Evolutionary conservation across 108 stramenopile genomes (phyloP).

Genomic region (Epipyxis sp.): DNA sequence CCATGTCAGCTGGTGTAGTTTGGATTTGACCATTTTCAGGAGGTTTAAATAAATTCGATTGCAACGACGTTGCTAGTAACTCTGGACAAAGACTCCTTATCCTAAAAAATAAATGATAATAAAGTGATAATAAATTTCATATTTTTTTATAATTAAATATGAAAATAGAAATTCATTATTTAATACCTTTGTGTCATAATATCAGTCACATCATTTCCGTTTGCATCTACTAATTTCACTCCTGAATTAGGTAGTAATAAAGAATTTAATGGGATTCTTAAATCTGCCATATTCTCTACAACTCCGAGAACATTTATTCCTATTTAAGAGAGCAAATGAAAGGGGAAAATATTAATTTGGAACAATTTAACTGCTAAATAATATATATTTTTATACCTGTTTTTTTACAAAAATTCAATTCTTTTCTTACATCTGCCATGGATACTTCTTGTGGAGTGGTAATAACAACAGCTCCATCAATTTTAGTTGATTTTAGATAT

Average conservation of each 20-base stretch:
- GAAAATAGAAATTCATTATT: too few relatives aligned
- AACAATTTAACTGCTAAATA: constrained; percentile 7
- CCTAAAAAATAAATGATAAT: background rate
- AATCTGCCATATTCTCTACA: constrained; percentile 93
- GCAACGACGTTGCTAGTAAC: constrained; percentile 53
- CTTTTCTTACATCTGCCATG: constrained; percentile 97
- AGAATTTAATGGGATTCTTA: constrained; percentile 29
- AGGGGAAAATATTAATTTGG: background rate
- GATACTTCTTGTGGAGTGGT: constrained; percentile 97
- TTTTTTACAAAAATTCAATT: constrained; percentile 95
- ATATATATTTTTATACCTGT: constrained; percentile 45
- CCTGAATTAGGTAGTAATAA: background rate
- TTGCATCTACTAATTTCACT: background rate
- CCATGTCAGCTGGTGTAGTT: constrained; percentile 80
- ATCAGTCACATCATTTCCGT: constrained; percentile 31
- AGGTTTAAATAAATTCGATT: constrained; percentile 66
- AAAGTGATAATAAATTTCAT: background rate
- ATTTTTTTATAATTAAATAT: background rate
- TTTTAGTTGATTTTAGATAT: constrained; percentile 74
- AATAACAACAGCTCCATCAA: constrained; percentile 76
- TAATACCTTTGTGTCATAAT: too few relatives aligned
- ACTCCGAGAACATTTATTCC: constrained; percentile 85
- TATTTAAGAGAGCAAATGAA: background rate
- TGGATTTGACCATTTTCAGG: constrained; percentile 50
- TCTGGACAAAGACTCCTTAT: constrained; percentile 71